Percentiles rank a stretch among this genome's conserved stretches.
These are phyloP conservation scores for Mortierella sp. DNA, from an alignment of 371 early-diverging fungal genomes.

Conservation along the genomic window DNA sequence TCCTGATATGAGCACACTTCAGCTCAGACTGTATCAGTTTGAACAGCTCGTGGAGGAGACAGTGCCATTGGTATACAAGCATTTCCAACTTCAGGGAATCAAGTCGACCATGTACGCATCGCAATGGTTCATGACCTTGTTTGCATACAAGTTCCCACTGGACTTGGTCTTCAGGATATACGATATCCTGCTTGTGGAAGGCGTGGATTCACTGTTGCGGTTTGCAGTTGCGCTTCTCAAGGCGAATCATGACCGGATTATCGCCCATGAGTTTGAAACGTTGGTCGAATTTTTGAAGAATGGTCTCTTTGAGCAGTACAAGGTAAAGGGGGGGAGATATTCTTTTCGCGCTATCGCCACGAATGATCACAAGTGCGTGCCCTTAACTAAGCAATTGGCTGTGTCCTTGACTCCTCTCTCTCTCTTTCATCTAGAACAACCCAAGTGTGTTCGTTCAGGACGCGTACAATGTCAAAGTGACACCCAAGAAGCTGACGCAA, in stretches of 20 bases:
- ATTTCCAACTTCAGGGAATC: conserved; percentile 86
- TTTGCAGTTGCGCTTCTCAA: conserved; percentile 90
- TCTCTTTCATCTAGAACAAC: conserved; percentile 53
- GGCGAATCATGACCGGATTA: conserved; percentile 77
- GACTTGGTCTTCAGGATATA: conserved; percentile 90
- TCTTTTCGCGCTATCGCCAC: too few relatives aligned
- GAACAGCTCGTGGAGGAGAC: conserved; percentile 85
- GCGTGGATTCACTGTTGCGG: conserved; percentile 83
- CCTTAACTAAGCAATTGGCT: too few relatives aligned
- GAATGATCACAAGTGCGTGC: too few relatives aligned
- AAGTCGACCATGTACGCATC: conserved; percentile 90
- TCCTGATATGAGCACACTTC: conserved; percentile 85
- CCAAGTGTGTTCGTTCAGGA: conserved; percentile 76
- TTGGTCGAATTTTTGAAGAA: conserved; percentile 86
- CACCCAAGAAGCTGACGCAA: conserved; percentile 71
- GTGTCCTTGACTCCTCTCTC: neutral
- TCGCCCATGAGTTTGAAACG: conserved; percentile 84
- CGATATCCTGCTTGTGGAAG: conserved; percentile 94
- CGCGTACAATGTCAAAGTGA: conserved; percentile 78
- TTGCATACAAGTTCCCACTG: conserved; percentile 94
- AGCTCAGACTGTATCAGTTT: conserved; percentile 87
- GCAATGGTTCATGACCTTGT: conserved; percentile 96
- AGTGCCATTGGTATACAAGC: conserved; percentile 83
- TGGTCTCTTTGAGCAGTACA: conserved; percentile 76
- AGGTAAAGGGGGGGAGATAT: conserved; percentile 41